Base-by-base conservation (phyloP, 2,329 filamentous ascomycete genomes). In the Stachybotrys echinatus region DNA sequence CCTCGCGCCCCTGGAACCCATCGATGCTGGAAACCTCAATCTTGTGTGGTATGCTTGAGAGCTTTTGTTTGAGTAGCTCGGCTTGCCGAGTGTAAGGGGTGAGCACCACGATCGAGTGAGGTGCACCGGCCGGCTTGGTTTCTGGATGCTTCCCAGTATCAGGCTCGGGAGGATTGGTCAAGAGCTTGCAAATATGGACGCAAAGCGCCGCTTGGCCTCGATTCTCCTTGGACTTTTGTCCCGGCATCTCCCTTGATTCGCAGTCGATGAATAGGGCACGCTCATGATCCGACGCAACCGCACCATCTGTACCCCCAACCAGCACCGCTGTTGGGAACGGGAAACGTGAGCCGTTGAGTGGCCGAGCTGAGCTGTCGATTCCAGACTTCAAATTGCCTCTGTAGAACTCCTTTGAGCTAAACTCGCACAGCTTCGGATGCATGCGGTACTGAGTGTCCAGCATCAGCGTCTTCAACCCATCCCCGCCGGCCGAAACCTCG, bases 391-490 rank as follows among this genome's bases (percentile, higher is more conserved):
- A 53, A 12, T 58, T 66, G 2, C 58, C 55, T 0, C 63, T 50
- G 49, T 75, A 75, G 51, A 75, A 74, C 45, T 72, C 66, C 0
- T 38, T 48, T 0, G 71, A 73, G 48, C 60, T 66, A 46, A 74
- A 72, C n/a, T 56, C 42, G 51, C 70, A 73, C 8, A 75, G 64
- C 2, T 52, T 53, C 0, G 59, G 59, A 52, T 74, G 69, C 69
- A 74, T 74, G 1, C 72, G 67, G 52, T 75, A 73, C 50, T 75
- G 73, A 0, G 62, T 70, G 47, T 74, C 65, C 5, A 75, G 57
- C 70, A 75, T 75, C 18, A 69, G 59, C 49, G 61, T 72, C 5
- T 27, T 58, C 19, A 66, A 51, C 2, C 52, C 45, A 23, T 2
- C 27, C 7, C n/a, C 1, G 23, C 2, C 14, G 3, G 37, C 0